Evolutionary conservation across 2,329 filamentous ascomycete genomes (phyloP).

Genomic region (Aspergillus fumigatiaffinis): DNA sequence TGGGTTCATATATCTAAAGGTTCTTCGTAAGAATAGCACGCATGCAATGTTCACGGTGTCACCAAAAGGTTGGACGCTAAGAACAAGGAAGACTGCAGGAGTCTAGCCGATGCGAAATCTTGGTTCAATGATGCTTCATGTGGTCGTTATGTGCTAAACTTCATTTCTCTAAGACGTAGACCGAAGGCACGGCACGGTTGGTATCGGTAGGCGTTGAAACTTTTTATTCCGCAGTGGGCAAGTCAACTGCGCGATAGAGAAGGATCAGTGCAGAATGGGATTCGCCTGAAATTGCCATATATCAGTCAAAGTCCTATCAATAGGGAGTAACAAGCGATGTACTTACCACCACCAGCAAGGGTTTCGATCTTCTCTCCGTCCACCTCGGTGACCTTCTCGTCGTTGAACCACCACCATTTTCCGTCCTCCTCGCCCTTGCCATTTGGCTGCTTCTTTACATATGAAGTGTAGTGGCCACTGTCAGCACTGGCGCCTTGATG

Average conservation of each 20-base stretch:
- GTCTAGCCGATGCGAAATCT: background rate
- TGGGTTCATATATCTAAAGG: background rate
- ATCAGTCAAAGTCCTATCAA: background rate
- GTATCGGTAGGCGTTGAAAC: background rate
- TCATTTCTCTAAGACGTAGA: background rate
- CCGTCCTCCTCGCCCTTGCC: slow-evolving; percentile 76
- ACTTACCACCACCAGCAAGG: slow-evolving; percentile 76
- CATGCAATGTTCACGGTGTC: background rate
- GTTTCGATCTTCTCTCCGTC: slow-evolving; percentile 85
- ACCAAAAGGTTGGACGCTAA: background rate
- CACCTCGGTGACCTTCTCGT: slow-evolving; percentile 94
- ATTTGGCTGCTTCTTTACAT: slow-evolving; percentile 87
- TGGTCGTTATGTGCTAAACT: background rate
- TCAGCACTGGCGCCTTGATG: slow-evolving; percentile 96
- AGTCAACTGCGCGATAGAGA: slow-evolving; percentile 48
- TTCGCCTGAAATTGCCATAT: slow-evolving; percentile 34
- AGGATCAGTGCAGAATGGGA: slow-evolving; percentile 50
- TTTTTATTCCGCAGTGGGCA: slow-evolving; percentile 40
- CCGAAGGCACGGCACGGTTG: background rate
- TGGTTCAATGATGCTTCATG: background rate
- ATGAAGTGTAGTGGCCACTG: slow-evolving; percentile 96
- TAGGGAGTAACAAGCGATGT: background rate
- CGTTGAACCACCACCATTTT: slow-evolving; percentile 99
- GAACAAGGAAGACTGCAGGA: background rate
- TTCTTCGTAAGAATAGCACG: background rate